phyloP scores from a whole-genome alignment of 768 basidiomycete genomes.

The Suillus brevipes region DNA sequence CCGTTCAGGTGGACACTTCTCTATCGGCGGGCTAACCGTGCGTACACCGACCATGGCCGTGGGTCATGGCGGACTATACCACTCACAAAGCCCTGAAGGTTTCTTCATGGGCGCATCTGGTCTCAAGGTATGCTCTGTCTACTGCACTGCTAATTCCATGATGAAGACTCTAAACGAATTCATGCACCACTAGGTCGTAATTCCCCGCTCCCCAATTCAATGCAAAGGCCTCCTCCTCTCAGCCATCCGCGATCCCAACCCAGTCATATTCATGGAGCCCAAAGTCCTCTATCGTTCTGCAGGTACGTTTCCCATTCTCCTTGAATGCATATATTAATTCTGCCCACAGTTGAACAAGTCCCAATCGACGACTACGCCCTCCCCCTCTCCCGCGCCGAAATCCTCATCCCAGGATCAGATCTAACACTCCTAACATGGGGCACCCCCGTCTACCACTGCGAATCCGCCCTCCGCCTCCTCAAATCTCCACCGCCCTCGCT shows the following conservation, averaged over 20 bases:
- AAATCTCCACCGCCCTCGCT: slow-evolving; percentile 63
- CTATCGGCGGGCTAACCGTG: slow-evolving; percentile 81
- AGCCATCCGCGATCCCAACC: slow-evolving; percentile 90
- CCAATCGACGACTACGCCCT: slow-evolving; percentile 84
- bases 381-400: slow-evolving; percentile 82
- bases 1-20: slow-evolving; percentile 81
- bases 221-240: slow-evolving; percentile 88
- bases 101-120: slow-evolving; percentile 92
- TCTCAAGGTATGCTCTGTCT: slow-evolving; percentile 58
- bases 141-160: neutral
- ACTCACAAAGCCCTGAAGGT: slow-evolving; percentile 93
- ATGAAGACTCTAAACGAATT: neutral
- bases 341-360: slow-evolving; percentile 77
- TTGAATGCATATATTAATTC: slow-evolving; percentile 1
- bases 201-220: slow-evolving; percentile 92
- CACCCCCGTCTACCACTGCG: slow-evolving; percentile 90
- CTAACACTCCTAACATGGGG: slow-evolving; percentile 92
- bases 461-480: slow-evolving; percentile 77
- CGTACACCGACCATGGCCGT: slow-evolving; percentile 91
- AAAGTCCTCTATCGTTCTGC: slow-evolving; percentile 91
- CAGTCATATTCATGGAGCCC: slow-evolving; percentile 94
- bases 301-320: slow-evolving; percentile 38
- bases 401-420: slow-evolving; percentile 71
- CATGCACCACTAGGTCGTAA: slow-evolving; percentile 54
- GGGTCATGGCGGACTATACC: slow-evolving; percentile 90